Conservation (phyloP, 2,329 filamentous ascomycete species). For the Colletotrichum tropicicola region DNA sequence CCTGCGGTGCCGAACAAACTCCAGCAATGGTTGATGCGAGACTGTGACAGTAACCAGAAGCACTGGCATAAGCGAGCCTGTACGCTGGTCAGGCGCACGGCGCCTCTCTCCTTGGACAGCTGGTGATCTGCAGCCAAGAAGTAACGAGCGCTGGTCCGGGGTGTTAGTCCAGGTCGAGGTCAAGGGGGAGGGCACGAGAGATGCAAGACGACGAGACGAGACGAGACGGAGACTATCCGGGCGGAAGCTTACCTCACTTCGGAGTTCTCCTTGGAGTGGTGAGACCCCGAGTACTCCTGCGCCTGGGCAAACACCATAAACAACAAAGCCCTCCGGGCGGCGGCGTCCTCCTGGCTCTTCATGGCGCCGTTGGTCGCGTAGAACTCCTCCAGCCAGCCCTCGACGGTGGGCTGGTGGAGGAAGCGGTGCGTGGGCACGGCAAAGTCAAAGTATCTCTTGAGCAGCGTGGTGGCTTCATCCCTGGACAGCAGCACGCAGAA, state of each 20-base stretch:
- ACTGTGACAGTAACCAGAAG: constrained; percentile 53
- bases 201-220: not conserved
- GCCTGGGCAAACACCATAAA: constrained; percentile 62
- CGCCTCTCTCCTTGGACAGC: constrained; percentile 47
- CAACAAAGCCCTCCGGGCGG: constrained; percentile 50
- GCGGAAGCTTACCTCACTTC: constrained; percentile 21
- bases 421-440: constrained; percentile 66
- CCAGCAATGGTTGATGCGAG: constrained; percentile 58
- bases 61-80: constrained; percentile 53
- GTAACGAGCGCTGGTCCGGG: constrained; percentile 36
- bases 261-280: constrained; percentile 11
- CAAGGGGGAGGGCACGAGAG: not conserved
- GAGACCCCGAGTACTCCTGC: constrained; percentile 45
- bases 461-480: constrained; percentile 44
- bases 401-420: constrained; percentile 59
- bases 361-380: constrained; percentile 43
- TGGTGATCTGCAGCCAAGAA: constrained; percentile 48
- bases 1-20: constrained; percentile 52
- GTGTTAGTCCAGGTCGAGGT: not conserved
- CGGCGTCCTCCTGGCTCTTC: constrained; percentile 34
- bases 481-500: constrained; percentile 51
- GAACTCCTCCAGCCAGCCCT: constrained; percentile 56
- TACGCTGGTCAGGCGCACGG: constrained; percentile 47
- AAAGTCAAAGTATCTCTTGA: constrained; percentile 64
- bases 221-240: not conserved